Evolutionary conservation across 768 basidiomycete genomes (phyloP), one percentile per base, ranked within the genome.

Genomic region (Coprinopsis cinerea): DNA sequence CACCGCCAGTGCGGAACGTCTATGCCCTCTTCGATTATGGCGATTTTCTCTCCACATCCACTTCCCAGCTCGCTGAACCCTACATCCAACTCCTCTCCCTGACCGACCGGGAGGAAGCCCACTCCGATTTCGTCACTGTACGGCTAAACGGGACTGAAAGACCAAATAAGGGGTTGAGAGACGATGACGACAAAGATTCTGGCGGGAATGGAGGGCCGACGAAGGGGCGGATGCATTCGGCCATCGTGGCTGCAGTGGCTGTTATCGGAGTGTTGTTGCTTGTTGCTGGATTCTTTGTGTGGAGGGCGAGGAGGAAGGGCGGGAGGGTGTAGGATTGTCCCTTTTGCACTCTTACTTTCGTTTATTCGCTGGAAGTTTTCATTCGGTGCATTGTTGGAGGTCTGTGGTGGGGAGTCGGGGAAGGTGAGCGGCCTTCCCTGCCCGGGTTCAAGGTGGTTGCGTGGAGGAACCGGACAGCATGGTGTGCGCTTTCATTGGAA

Each of bases 1-100:
- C 23, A 20, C 32, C 30, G 18, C 20, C 57, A 85, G 84, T 86
- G 48, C 78, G 82, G 44, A 88, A 85, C 55, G 73, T 74, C 9
- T 87, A 86, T 59, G 63, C 76, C 13, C 63, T 81, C 34, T 72
- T 88, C 64, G 72, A 85, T 62, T 85, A 77, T 55, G 85, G 85
- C 30, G 73, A 83, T 62, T 78, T 81, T 61, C 64, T 81, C 51
- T n/a, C 36, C 6, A 24, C 6, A 24, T 64, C 70, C 42, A 55
- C 67, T 14, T 60, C 61, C 14, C 62, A 25, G 7, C 44, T 64
- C 42, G 69, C 63, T 4, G 61, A 64, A 24, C 83, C 85, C 0
- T 88, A 74, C 65, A 68, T 85, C 36, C 85, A 88, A 57, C 65
- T 88, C 14, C 70, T 83, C 36, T 72, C 83, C 0, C 67, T 70